Evolutionary conservation across 2,329 filamentous ascomycete species (phyloP), one percentile per base, ranked within the genome.

Genomic region (Penicillium palitans): DNA sequence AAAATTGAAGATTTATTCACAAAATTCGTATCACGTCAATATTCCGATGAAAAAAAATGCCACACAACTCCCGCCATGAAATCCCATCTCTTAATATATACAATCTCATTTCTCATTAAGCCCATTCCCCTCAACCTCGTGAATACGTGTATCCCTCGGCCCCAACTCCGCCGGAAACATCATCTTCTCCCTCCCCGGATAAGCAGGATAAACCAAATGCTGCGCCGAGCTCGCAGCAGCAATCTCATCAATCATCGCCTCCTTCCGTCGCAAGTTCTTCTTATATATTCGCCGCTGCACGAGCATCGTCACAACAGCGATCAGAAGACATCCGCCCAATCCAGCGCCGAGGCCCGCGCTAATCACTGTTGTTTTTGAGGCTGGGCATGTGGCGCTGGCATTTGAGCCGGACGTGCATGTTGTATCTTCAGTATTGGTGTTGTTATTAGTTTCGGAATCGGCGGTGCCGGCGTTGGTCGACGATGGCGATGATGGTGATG

Each of bases 261-360:
- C 39, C 19, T 51, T 41, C 17, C 21, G 48, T 17, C 25, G 35
- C 35, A 40, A 8, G 31, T 31, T 24, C 25, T 40, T 41, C 25
- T 29, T 51, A 21, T 51, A 51, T 10, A 51, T 41, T 12, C 48
- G 48, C 10, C 48, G 35, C 48, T 51, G 48, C 24, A 51, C 17
- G 12, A 51, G 15, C 35, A 51, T 51, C 10, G 48, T 51, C 2
- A 51, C 10, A 25, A 51, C 10, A n/a, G 48, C 35, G n/a, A 37
- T 50, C 19, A 50, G 47, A 50, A 50, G 47, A 29, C 47, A 50
- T 6, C 31, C 48, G 6, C 48, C 48, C 17, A 51, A n/a, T 13
- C 35, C 48, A 41, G 33, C 48, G 2, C 48, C 48, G 3, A 51
- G 13, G 5, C 48, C 48, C 1, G 48, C 33, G 8, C 35, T 41